Evolutionary conservation across 106 monocot species (phyloP).

Genomic region (Platanthera guangdongensis): DNA sequence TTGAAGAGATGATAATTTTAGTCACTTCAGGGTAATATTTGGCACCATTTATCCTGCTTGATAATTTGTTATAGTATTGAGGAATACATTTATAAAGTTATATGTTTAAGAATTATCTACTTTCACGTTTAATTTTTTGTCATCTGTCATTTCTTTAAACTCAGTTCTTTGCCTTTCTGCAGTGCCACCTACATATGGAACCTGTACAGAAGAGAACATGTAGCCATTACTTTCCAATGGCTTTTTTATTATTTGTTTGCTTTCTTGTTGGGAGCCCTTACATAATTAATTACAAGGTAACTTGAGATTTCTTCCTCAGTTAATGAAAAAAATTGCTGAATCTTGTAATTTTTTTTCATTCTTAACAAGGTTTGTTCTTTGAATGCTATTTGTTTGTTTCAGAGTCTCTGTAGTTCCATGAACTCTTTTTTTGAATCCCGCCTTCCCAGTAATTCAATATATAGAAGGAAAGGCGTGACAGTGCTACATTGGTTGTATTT

Average conservation of each 20-base stretch:
- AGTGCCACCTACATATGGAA: conserved; percentile 22
- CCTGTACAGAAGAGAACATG: conserved; percentile 16
- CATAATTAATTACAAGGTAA: conserved; percentile 25
- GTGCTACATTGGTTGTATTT: neutral
- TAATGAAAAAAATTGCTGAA: neutral
- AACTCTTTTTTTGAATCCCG: neutral
- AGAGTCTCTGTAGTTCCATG: neutral
- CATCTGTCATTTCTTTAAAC: neutral
- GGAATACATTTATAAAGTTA: neutral
- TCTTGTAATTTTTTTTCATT: neutral
- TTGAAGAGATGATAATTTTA: too few species aligned
- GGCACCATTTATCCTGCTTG: neutral
- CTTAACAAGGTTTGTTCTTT: neutral
- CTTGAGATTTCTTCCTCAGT: neutral
- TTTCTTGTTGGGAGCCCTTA: conserved; percentile 24
- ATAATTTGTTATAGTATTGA: neutral
- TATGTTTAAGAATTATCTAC: neutral
- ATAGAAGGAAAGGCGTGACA: neutral
- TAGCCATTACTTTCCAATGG: conserved; percentile 15
- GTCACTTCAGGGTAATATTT: too few species aligned
- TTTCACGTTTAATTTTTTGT: neutral
- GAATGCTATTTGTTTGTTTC: neutral
- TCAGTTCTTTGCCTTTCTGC: neutral
- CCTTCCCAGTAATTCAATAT: neutral
- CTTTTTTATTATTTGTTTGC: conserved; percentile 12